A percentile compares a stretch with the other conserved stretches of the same genome.
Conservation (phyloP, 805 yeast genomes). For the Wickerhamomyces alni region DNA sequence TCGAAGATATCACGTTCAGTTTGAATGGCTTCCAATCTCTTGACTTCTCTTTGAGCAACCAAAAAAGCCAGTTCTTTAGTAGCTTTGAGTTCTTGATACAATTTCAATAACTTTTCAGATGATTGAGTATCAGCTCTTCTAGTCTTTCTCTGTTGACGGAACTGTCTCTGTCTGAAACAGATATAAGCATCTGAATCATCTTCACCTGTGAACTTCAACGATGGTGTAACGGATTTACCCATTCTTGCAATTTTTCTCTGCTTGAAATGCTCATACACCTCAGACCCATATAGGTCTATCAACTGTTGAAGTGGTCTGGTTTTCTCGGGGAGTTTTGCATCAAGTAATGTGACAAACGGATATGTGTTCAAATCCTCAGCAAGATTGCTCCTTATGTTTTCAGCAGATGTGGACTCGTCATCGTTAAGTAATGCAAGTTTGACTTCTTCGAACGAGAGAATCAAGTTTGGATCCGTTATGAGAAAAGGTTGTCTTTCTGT, state of each 20-base stretch:
- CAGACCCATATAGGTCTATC: constrained; percentile 54
- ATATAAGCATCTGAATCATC: constrained; percentile 94
- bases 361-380: constrained; percentile 49
- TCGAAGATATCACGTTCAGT: constrained; percentile 65
- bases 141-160: constrained; percentile 92
- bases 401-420: constrained; percentile 39
- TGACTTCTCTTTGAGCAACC: constrained; percentile 70
- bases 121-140: constrained; percentile 90
- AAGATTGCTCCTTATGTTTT: constrained; percentile 51
- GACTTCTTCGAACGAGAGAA: constrained; percentile 65
- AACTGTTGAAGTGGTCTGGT: constrained; percentile 42
- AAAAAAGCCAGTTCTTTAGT: constrained; percentile 64
- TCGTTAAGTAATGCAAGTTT: constrained; percentile 41
- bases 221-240: constrained; percentile 71
- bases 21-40: constrained; percentile 54
- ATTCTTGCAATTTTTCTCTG: constrained; percentile 58
- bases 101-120: constrained; percentile 69
- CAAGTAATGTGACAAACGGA: constrained; percentile 56
- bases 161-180: constrained; percentile 92
- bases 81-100: constrained; percentile 70
- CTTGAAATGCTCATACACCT: constrained; percentile 79
- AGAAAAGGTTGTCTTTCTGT: constrained; percentile 84
- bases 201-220: constrained; percentile 73
- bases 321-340: constrained; percentile 28
- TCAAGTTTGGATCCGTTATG: constrained; percentile 75